These are phyloP conservation scores for Thinopyrum elongatum DNA, from an alignment of 176 grass and related monocot genomes.

Conservation along the genomic window DNA sequence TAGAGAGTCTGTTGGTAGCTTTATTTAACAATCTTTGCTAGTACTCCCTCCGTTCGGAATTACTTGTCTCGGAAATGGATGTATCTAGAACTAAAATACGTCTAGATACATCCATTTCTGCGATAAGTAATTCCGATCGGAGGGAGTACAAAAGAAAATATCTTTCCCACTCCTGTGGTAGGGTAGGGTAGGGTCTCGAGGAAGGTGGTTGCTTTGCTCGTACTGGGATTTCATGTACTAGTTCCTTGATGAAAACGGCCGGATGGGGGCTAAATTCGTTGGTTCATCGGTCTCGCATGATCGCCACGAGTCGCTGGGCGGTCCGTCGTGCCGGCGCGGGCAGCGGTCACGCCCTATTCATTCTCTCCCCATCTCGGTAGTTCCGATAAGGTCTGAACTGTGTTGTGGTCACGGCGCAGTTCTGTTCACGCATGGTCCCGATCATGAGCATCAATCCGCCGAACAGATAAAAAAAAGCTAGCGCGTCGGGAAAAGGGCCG, in stretches of 20 bases:
- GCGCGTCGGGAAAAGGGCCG: not conserved
- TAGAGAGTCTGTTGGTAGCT: not conserved
- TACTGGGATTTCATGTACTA: not conserved
- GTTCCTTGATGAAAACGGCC: not conserved
- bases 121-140: too few species aligned
- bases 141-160: not conserved
- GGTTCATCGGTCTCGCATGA: not conserved
- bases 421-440: slow-evolving; percentile 35
- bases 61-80: too few species aligned
- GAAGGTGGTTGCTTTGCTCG: not conserved
- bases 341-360: slow-evolving; percentile 18
- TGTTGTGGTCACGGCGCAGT: slow-evolving; percentile 22
- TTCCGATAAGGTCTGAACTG: not conserved
- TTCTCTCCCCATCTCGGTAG: not conserved
- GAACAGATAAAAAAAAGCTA: too few species aligned
- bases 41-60: too few species aligned
- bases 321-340: not conserved
- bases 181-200: not conserved
- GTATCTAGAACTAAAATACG: too few species aligned
- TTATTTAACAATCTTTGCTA: not conserved
- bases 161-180: not conserved
- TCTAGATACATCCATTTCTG: too few species aligned
- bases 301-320: not conserved
- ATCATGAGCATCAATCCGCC: not conserved
- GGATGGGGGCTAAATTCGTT: not conserved